These are phyloP conservation scores for Lasiosphaeria hispida DNA, from an alignment of 495 filamentous ascomycete genomes.

Conservation along the genomic window DNA sequence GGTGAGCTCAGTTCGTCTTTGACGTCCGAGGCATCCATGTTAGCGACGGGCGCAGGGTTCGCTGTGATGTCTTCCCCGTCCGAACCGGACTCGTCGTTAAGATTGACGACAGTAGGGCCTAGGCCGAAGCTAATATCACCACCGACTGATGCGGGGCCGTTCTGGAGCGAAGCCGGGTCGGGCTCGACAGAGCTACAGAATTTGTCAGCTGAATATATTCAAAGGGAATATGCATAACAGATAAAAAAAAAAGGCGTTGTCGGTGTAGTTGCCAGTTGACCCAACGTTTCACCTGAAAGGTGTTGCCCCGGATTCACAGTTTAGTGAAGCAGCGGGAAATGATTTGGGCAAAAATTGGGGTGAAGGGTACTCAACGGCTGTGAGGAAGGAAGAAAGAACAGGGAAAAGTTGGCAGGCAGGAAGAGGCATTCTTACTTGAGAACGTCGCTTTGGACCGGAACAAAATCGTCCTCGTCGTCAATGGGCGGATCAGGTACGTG, in stretches of 20 bases:
- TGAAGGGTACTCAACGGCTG: neutral
- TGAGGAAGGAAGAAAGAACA: neutral
- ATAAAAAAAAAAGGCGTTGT: no score
- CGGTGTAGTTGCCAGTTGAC: no score
- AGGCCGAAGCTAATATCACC: neutral
- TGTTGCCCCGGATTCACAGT: no score
- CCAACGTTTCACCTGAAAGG: no score
- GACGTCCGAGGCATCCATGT: slow-evolving; percentile 2
- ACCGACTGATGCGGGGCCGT: neutral
- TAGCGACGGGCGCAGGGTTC: slow-evolving; percentile 4
- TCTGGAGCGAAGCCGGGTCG: neutral
- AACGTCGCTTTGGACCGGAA: slow-evolving; percentile 27
- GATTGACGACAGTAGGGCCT: slow-evolving; percentile 22
- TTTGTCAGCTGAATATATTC: no score
- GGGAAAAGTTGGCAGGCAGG: neutral
- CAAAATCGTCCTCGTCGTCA: slow-evolving; percentile 16
- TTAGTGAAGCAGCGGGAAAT: no score
- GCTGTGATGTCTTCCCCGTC: slow-evolving; percentile 4
- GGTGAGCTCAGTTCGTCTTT: neutral
- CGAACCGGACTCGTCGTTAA: slow-evolving; percentile 11
- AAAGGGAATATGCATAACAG: neutral
- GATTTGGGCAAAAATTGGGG: neutral
- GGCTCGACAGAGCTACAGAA: slow-evolving; percentile 9
- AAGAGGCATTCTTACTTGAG: slow-evolving; percentile 19
- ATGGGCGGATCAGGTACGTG: slow-evolving; percentile 5